A percentile compares a stretch with the other conserved stretches of the same genome.
These are phyloP conservation scores for Blastobotrys americana DNA, from an alignment of 805 yeast species.

Conservation along the genomic window DNA sequence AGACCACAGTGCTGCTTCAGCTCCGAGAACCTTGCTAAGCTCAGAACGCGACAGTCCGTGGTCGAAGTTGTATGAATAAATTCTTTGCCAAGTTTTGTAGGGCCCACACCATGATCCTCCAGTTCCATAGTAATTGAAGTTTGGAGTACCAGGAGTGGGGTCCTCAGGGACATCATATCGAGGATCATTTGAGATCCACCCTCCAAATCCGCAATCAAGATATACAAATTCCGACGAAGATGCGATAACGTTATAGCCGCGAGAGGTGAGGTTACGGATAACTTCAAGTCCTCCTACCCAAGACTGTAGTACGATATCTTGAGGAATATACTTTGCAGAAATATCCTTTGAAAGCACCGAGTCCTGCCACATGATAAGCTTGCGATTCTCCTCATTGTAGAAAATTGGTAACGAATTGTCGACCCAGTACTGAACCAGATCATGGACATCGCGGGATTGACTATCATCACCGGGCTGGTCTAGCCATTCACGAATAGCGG, in stretches of 20 bases:
- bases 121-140: conserved; percentile 27
- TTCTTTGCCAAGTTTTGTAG: conserved; percentile 38
- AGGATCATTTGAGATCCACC: conserved; percentile 32
- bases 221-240: conserved; percentile 31
- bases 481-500: conserved; percentile 26
- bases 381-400: conserved; percentile 20
- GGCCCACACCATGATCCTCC: conserved; percentile 40
- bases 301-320: conserved; percentile 31
- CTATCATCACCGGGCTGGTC: conserved; percentile 14
- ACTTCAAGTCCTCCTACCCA: conserved; percentile 27
- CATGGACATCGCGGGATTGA: conserved; percentile 23
- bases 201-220: conserved; percentile 38
- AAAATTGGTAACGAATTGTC: conserved; percentile 33
- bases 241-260: conserved; percentile 36
- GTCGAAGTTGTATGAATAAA: conserved; percentile 32
- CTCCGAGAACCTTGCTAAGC: conserved; percentile 31
- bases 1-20: conserved; percentile 35
- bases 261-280: conserved; percentile 26
- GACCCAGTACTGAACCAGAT: conserved; percentile 32
- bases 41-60: conserved; percentile 28
- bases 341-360: conserved; percentile 21
- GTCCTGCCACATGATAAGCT: conserved; percentile 39
- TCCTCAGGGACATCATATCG: conserved; percentile 24
- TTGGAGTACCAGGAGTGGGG: conserved; percentile 19
- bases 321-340: conserved; percentile 28